Conservation (phyloP, 1,139 yeast species). For the Candida sp. region DNA sequence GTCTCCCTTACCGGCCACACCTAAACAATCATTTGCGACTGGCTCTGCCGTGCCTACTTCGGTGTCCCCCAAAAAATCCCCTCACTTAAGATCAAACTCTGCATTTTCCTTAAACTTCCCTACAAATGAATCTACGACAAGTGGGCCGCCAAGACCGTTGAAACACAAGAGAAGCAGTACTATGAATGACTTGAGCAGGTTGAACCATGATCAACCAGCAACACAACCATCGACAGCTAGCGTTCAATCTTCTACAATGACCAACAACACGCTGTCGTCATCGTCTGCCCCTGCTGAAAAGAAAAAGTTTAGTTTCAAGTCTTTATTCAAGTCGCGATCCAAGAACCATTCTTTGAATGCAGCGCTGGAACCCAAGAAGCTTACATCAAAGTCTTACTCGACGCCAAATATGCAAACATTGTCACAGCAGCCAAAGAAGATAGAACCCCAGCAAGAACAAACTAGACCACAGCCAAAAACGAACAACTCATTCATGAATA, state of each 20-base stretch:
- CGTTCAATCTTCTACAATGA: slow-evolving; percentile 2
- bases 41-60: not conserved
- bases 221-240: not conserved
- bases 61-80: slow-evolving; percentile 24
- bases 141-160: not conserved
- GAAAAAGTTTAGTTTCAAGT: slow-evolving; percentile 45
- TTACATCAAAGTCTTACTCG: slow-evolving; percentile 31
- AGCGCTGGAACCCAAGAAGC: slow-evolving; percentile 15
- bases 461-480: slow-evolving; percentile 3
- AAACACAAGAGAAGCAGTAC: slow-evolving; percentile 31
- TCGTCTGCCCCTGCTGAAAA: slow-evolving; percentile 25
- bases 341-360: slow-evolving; percentile 28
- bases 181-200: slow-evolving; percentile 16
- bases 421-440: not conserved
- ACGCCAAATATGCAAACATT: slow-evolving; percentile 28
- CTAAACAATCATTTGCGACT: not conserved
- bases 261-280: slow-evolving; percentile 8
- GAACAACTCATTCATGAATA: slow-evolving; percentile 21
- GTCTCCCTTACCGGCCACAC: slow-evolving; percentile 10
- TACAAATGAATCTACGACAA: not conserved
- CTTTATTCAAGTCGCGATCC: slow-evolving; percentile 41
- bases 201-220: slow-evolving; percentile 6
- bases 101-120: slow-evolving; percentile 23
- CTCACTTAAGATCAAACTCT: slow-evolving; percentile 35
- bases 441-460: not conserved